Base-by-base conservation (phyloP, 345 rosid genomes). In the Murraya paniculata region DNA sequence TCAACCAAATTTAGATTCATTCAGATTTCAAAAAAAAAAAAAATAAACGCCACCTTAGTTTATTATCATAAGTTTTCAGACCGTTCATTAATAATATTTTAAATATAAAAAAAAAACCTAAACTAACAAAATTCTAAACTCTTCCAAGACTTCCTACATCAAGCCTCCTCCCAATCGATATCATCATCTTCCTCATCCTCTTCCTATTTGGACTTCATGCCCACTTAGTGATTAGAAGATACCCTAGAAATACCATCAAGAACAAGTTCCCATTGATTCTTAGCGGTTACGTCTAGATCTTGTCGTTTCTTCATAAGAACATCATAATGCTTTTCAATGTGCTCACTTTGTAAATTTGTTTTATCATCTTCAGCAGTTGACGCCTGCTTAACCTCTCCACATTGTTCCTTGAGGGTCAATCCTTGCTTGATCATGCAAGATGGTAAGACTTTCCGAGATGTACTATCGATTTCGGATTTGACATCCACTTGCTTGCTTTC, bases 391-490 rank as follows among this genome's bases (percentile, higher is more conserved):
- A 82, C 82, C 85, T 90, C 95, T 84, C 99, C 99, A 92, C n/a
- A 91, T 82, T 92, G 99, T 79, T 91, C 97, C 79, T 83, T 91
- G 67, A 96, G 91, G 81, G 87, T 91, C 98, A 96, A 92, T 80
- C 97, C 97, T 85, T 91, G 84, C 84, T 82, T 96, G 66, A 96
- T 92, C 98, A 96, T 92, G 97, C 98, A 96, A 36, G 98, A 97
- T 41, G 95, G 97, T 75, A 96, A 83, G 35, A 90, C 93, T 87
- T 96, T 96, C 65, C 27, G 67, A 78, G 89, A 68, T 31, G 91
- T 31, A 81, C 78, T 78, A 45, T 75, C 84, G 74, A 77, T 84
- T 72, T 90, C 90, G 76, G 94, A 80, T 86, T 92, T 96, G 75
- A 84, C 80, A 84, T 90, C 95, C 70, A 77, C 86, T 28, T 87